These are phyloP conservation scores for Fusarium sp. DNA, from an alignment of 2,329 filamentous ascomycete genomes.

Conservation along the genomic window DNA sequence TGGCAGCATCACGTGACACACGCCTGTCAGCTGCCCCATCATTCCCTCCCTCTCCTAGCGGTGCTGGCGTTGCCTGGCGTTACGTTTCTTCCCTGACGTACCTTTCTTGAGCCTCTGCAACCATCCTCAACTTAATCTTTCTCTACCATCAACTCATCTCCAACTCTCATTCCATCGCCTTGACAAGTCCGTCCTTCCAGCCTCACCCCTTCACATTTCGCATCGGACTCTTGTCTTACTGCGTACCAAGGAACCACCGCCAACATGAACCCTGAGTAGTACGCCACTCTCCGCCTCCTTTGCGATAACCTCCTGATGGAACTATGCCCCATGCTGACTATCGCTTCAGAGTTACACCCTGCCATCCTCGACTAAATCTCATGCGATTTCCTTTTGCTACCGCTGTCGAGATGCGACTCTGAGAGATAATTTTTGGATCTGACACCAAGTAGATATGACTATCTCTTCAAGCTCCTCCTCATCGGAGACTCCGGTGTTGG, in stretches of 20 bases:
- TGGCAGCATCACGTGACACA: conserved; percentile 41
- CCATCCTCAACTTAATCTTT: conserved; percentile 42
- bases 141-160: conserved; percentile 46
- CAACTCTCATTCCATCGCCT: conserved; percentile 35
- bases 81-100: conserved; percentile 52
- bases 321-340: conserved; percentile 40
- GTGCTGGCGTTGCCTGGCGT: conserved; percentile 45
- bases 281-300: conserved; percentile 58
- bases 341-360: conserved; percentile 40
- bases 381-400: not conserved
- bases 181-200: conserved; percentile 6
- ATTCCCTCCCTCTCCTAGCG: conserved; percentile 23
- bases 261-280: conserved; percentile 95
- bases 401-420: conserved; percentile 13
- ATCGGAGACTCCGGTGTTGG: conserved; percentile 99
- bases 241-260: conserved; percentile 44
- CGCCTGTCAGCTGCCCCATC: conserved; percentile 40
- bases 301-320: conserved; percentile 48
- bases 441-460: conserved; percentile 85
- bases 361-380: conserved; percentile 9
- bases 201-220: conserved; percentile 4
- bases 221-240: conserved; percentile 11
- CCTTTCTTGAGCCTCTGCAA: conserved; percentile 47
- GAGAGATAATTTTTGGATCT: conserved; percentile 35
- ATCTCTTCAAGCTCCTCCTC: conserved; percentile 99